phyloP scores from a whole-genome alignment of 1,139 yeast species.

The Saccharomyces hybrid region DNA sequence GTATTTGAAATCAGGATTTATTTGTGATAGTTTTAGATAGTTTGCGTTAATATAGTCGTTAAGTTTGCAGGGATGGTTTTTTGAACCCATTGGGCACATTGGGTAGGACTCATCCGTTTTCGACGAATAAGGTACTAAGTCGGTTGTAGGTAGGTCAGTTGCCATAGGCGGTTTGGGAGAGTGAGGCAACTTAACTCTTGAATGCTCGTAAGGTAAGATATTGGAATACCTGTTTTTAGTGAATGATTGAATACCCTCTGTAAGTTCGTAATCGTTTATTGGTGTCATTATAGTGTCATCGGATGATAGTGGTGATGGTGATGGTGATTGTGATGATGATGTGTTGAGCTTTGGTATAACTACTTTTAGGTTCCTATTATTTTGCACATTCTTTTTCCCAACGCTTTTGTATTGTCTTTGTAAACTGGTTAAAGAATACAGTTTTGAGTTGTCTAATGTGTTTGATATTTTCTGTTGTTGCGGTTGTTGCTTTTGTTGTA shows the following conservation, averaged over 20 bases:
- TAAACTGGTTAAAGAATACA: slow-evolving; percentile 24
- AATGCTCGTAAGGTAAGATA: slow-evolving; percentile 73
- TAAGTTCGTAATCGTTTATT: slow-evolving; percentile 40
- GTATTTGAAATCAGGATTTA: slow-evolving; percentile 38
- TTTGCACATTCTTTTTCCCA: slow-evolving; percentile 6
- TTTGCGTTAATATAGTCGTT: slow-evolving; percentile 60
- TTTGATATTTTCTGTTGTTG: slow-evolving; percentile 3
- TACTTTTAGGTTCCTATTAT: not conserved
- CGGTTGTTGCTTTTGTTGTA: slow-evolving; percentile 6
- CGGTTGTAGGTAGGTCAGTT: not conserved
- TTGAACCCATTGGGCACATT: slow-evolving; percentile 5
- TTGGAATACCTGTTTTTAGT: slow-evolving; percentile 72
- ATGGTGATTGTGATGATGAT: slow-evolving; percentile 9
- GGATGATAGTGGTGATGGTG: slow-evolving; percentile 13
- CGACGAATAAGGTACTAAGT: not conserved
- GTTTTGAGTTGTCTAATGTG: slow-evolving; percentile 11
- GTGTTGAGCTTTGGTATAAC: slow-evolving; percentile 9
- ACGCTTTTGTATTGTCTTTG: slow-evolving; percentile 20
- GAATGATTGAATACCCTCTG: slow-evolving; percentile 65
- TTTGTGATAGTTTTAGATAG: slow-evolving; percentile 38
- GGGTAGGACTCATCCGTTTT: slow-evolving; percentile 1
- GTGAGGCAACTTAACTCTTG: slow-evolving; percentile 52
- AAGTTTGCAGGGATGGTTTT: not conserved
- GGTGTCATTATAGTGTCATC: slow-evolving; percentile 24
- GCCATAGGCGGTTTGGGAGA: slow-evolving; percentile 26